These are phyloP conservation scores for Myxozyma neotropica DNA, from an alignment of 805 yeast genomes.

Conservation along the genomic window DNA sequence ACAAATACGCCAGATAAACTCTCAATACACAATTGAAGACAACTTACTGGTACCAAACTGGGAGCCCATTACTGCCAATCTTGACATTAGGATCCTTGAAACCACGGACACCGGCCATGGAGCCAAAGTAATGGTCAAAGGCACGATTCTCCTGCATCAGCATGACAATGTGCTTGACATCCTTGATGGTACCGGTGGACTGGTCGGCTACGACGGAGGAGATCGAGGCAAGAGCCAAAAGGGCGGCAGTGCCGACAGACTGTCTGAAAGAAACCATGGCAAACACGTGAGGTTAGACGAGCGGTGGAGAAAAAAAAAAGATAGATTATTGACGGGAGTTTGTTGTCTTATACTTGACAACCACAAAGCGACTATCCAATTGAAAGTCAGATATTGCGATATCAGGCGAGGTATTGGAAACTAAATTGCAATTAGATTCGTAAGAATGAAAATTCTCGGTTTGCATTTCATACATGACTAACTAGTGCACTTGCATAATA, in stretches of 20 bases:
- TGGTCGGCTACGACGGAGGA: not conserved
- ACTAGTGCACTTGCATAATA: no score
- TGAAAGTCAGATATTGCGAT: no score
- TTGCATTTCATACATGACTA: no score
- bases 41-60: constrained; percentile 25
- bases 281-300: not conserved
- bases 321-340: no score
- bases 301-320: no score
- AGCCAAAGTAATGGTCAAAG: constrained; percentile 38
- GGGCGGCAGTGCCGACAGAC: not conserved
- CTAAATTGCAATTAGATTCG: no score
- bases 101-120: constrained; percentile 40
- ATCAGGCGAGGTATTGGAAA: no score
- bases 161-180: constrained; percentile 33
- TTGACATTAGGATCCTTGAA: constrained; percentile 38
- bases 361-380: no score
- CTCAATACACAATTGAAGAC: not conserved
- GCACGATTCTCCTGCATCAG: constrained; percentile 41
- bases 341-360: no score
- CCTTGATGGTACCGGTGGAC: constrained; percentile 10
- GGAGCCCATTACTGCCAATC: constrained; percentile 10
- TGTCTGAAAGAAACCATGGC: not conserved
- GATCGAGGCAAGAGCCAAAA: not conserved
- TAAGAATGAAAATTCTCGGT: no score
- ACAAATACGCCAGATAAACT: not conserved